Percentiles rank a stretch among this genome's conserved stretches.
phyloP scores from a whole-genome alignment of 2,329 filamentous ascomycete genomes.

The Claviceps quebecensis region DNA sequence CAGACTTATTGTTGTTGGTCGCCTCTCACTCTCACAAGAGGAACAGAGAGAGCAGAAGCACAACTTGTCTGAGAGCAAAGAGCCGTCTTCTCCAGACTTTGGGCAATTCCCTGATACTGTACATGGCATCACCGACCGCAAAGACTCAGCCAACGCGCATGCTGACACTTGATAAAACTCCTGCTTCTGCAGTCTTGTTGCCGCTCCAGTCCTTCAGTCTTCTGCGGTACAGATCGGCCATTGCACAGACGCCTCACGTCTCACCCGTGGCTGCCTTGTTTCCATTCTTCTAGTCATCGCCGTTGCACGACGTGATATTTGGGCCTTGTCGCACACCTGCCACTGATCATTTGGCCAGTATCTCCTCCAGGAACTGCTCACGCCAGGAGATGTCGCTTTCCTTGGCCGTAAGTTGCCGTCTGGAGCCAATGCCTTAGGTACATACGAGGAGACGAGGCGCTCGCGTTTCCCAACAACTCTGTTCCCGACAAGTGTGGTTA shows the following conservation, averaged over 20 bases:
- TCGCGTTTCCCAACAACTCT: background rate
- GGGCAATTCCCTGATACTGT: background rate
- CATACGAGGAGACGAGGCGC: slow-evolving; percentile 1
- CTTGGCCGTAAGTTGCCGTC: background rate
- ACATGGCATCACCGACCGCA: background rate
- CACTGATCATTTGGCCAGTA: background rate
- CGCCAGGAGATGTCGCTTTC: background rate
- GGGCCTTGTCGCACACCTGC: slow-evolving; percentile 2
- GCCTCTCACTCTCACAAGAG: background rate
- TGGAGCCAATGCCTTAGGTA: background rate
- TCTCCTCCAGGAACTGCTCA: slow-evolving; percentile 2
- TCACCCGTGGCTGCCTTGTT: slow-evolving; percentile 6
- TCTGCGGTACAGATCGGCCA: slow-evolving; percentile 10
- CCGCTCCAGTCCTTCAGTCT: slow-evolving; percentile 1
- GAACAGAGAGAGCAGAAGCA: background rate
- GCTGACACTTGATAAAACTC: background rate
- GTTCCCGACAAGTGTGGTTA: background rate
- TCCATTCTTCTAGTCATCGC: background rate
- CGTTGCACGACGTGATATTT: background rate
- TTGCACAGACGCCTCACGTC: slow-evolving; percentile 7
- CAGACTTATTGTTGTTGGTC: background rate
- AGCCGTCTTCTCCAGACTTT: background rate
- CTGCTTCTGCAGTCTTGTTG: slow-evolving; percentile 2
- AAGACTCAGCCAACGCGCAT: background rate
- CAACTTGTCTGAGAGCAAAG: background rate